Percentiles rank a stretch among this genome's conserved stretches.
Conservation (phyloP, 805 yeast species). For the Candida ortonii region DNA sequence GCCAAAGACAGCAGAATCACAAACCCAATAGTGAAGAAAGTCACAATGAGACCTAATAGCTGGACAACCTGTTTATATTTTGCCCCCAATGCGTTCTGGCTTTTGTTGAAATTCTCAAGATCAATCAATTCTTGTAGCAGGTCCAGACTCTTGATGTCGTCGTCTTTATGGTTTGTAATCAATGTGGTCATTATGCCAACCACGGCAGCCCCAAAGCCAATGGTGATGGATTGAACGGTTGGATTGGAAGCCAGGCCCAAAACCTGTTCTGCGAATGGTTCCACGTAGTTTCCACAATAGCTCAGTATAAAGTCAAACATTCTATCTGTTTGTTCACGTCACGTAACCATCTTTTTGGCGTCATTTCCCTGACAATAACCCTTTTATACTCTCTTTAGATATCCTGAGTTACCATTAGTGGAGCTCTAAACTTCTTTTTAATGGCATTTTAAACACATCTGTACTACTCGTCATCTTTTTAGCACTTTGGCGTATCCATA, state of each 20-base stretch:
- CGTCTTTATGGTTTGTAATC: constrained; percentile 9
- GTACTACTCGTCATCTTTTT: no score
- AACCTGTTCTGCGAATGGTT: constrained; percentile 6
- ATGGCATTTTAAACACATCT: no score
- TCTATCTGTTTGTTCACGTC: no score
- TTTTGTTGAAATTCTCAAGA: constrained; percentile 17
- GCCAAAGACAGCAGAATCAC: constrained; percentile 1
- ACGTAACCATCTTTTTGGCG: no score
- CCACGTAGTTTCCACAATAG: constrained; percentile 3
- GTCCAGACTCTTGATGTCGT: constrained; percentile 10
- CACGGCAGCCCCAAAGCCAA: constrained; percentile 21
- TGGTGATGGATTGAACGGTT: constrained; percentile 15
- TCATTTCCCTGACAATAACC: no score
- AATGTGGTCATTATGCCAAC: constrained; percentile 18
- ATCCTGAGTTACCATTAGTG: no score
- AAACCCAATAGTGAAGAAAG: constrained; percentile 1
- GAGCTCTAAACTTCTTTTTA: no score
- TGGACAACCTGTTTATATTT: constrained; percentile 17
- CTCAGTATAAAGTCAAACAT: constrained; percentile 1
- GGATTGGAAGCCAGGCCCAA: constrained; percentile 12
- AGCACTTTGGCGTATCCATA: no score
- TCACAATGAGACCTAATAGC: constrained; percentile 11
- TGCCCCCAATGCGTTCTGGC: constrained; percentile 8
- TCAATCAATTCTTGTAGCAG: constrained; percentile 15
- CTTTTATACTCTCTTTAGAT: no score